Evolutionary conservation across 1,284 basidiomycete species (phyloP).

Genomic region (Malassezia sp.): DNA sequence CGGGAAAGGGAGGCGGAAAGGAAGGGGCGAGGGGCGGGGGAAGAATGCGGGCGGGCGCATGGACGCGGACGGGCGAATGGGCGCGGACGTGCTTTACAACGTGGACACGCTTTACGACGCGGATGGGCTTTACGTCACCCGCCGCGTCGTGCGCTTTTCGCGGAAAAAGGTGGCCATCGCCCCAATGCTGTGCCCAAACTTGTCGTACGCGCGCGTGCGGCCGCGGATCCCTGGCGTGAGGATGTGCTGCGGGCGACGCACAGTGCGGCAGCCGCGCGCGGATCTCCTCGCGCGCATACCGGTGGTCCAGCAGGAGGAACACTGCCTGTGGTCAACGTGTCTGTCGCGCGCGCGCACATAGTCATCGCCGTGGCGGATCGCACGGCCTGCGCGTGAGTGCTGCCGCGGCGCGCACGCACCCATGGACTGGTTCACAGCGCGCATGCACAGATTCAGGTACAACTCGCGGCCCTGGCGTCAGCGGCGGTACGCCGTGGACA

Average conservation of each 20-base stretch:
- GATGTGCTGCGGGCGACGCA: neutral
- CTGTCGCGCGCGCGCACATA: conserved; percentile 13
- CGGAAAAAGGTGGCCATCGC: conserved; percentile 50
- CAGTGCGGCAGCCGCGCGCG: conserved; percentile 27
- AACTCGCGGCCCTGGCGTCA: conserved; percentile 34
- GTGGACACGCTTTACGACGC: too few relatives aligned
- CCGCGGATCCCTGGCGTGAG: conserved; percentile 56
- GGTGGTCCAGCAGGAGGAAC: conserved; percentile 36
- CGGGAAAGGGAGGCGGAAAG: too few relatives aligned
- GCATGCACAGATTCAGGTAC: conserved; percentile 60
- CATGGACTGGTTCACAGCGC: conserved; percentile 90
- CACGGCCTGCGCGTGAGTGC: conserved; percentile 17
- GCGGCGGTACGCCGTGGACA: too few relatives aligned
- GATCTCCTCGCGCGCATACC: conserved; percentile 34
- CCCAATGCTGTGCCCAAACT: conserved; percentile 64
- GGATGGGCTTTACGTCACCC: too few relatives aligned
- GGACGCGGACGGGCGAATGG: too few relatives aligned
- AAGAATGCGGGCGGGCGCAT: too few relatives aligned
- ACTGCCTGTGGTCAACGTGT: conserved; percentile 21
- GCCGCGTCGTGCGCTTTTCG: too few relatives aligned
- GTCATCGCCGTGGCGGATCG: conserved; percentile 41
- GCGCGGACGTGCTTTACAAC: too few relatives aligned
- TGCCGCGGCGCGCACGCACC: conserved; percentile 50
- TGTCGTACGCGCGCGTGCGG: conserved; percentile 55
- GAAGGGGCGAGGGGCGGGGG: too few relatives aligned